phyloP scores from a whole-genome alignment of 148 eudicot genomes.

The Selenicereus undatus region DNA sequence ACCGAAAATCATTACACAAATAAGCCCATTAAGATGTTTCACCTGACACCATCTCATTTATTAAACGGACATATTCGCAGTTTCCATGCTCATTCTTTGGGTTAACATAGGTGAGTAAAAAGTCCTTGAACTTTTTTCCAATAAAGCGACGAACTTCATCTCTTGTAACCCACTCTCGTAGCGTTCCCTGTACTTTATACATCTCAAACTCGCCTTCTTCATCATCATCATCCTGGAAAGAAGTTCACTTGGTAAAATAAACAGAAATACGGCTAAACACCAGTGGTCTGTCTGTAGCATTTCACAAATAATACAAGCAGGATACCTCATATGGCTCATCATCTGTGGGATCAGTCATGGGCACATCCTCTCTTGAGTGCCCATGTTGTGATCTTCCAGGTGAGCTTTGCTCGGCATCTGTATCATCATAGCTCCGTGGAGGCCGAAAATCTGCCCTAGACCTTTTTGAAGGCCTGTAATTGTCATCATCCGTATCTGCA shows the following conservation, averaged over 20 bases:
- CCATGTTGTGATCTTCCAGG: constrained; percentile 78
- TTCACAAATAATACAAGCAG: background rate
- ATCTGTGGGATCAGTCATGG: constrained; percentile 83
- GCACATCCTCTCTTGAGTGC: constrained; percentile 64
- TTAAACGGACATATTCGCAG: constrained; percentile 62
- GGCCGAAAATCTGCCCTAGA: constrained; percentile 56
- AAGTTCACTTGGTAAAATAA: background rate
- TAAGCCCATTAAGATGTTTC: background rate
- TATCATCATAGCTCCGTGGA: constrained; percentile 59
- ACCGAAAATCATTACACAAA: background rate
- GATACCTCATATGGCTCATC: constrained; percentile 70
- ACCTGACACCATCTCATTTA: constrained; percentile 97
- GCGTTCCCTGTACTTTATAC: constrained; percentile 90
- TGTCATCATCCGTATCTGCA: constrained; percentile 89
- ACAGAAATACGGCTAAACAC: background rate
- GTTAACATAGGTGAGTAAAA: constrained; percentile 63
- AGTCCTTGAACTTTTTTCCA: constrained; percentile 83
- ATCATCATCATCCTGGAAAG: constrained; percentile 70
- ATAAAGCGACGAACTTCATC: constrained; percentile 97
- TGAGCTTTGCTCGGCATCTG: constrained; percentile 82
- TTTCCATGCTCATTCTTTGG: constrained; percentile 64
- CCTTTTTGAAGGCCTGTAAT: constrained; percentile 74
- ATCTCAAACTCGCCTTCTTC: constrained; percentile 84
- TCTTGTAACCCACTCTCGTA: constrained; percentile 97
- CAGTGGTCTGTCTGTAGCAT: background rate